Evolutionary conservation across 768 basidiomycete genomes (phyloP), one percentile per base, ranked within the genome.

Genomic region (Lactarius hatsudake): DNA sequence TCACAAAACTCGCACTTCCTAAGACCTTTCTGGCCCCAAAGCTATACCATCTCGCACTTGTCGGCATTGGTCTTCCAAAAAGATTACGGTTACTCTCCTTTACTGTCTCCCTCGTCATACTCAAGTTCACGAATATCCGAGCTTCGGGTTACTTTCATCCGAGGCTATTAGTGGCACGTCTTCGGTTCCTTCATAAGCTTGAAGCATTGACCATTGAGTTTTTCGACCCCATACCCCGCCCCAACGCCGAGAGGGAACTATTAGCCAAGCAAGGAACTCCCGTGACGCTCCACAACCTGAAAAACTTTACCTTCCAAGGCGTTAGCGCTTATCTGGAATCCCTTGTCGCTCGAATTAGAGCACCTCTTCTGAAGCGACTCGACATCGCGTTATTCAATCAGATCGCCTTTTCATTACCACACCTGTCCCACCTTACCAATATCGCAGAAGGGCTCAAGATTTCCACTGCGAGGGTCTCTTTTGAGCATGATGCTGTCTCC

Each of bases 11-110:
- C 12, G 28, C 3, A 7, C 59, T 65, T 20, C 53, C 64, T 26
- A 26, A 12, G 40, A 55, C 38, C 2, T 23, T 61, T 10, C 17
- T n/a, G 10, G 59, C 40, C 5, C 64, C 64, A 36, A 23, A 34
- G 55, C 30, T 65, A 13, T 9, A 30, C 40, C 38, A 43, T 5
- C 59, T 61, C 30, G 2, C 18, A 9, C 48, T 65, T 17, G 5
- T 17, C 15, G 53, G 64, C 5, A 15, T 65, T 5, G n/a, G 48
- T 9, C 64, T 65, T 36, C 59, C 64, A n/a, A 32, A 23, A n/a
- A 28, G 23, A 18, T 26, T 55, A 6, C 17, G 40, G 15, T 56
- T 61, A 6, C 51, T 65, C 30, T n/a, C 61, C 36, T 54, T 36
- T 5, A 18, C 61, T 18, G 36, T 40, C 32, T 17, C 10, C 51